phyloP scores from a whole-genome alignment of 768 basidiomycete genomes.

The Kwoniella botswanensis region DNA sequence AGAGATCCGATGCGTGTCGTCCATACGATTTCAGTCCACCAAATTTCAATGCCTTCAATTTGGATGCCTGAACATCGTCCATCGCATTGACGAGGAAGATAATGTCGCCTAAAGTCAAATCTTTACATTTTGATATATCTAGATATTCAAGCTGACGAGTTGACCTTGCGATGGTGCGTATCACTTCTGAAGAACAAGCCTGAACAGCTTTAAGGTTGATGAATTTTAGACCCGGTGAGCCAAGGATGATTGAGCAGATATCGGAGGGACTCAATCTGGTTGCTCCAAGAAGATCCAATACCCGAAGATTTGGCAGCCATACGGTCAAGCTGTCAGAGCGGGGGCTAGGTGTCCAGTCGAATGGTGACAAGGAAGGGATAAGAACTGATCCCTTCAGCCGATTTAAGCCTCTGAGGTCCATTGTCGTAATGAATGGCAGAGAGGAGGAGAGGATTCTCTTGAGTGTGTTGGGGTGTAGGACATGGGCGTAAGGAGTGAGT shows the following conservation, averaged over 20 bases:
- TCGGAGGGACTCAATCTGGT: conserved; percentile 68
- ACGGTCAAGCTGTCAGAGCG: neutral
- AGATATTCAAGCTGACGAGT: conserved; percentile 67
- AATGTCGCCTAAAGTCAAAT: conserved; percentile 63
- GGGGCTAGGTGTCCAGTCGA: conserved; percentile 1
- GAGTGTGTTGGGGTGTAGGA: conserved; percentile 32
- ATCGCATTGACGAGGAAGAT: conserved; percentile 57
- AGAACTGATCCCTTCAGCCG: conserved; percentile 11
- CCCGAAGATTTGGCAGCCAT: conserved; percentile 67
- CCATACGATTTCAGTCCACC: conserved; percentile 67
- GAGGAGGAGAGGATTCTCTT: conserved; percentile 25
- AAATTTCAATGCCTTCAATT: conserved; percentile 69
- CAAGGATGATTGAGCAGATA: conserved; percentile 71
- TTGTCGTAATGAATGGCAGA: conserved; percentile 26
- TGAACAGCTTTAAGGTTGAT: conserved; percentile 72
- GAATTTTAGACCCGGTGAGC: conserved; percentile 67
- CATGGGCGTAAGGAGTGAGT: conserved; percentile 26
- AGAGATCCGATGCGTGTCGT: conserved; percentile 64
- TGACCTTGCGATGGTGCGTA: conserved; percentile 68
- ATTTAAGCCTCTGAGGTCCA: conserved; percentile 39
- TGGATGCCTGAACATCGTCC: conserved; percentile 58
- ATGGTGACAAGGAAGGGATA: conserved; percentile 3
- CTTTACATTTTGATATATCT: conserved; percentile 73
- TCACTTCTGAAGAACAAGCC: conserved; percentile 75
- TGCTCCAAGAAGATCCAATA: conserved; percentile 76